A percentile compares a stretch with the other conserved stretches of the same genome.
Conservation (phyloP, 2,329 filamentous ascomycete species). For the Bipolaris cookei region DNA sequence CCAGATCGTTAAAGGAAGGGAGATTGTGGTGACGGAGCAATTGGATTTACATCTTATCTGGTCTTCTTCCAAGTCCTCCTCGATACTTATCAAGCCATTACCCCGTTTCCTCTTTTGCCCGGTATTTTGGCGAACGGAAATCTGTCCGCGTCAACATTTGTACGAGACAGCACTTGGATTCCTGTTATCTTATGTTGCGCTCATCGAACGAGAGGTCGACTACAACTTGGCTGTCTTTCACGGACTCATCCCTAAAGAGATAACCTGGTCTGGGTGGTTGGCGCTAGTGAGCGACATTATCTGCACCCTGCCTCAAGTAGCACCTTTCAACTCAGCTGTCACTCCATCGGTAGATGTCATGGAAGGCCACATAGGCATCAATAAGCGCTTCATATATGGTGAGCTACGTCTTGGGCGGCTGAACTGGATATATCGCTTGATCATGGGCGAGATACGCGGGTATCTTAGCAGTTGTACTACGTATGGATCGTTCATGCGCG, state of each 20-base stretch:
- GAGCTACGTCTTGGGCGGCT: conserved; percentile 35
- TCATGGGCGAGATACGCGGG: conserved; percentile 20
- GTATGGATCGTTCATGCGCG: conserved; percentile 31
- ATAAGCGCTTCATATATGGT: conserved; percentile 35
- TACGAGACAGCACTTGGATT: conserved; percentile 31
- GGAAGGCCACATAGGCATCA: conserved; percentile 17
- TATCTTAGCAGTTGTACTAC: conserved; percentile 32
- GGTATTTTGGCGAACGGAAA: conserved; percentile 25
- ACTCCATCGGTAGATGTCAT: neutral
- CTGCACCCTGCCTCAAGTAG: neutral
- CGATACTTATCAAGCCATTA: conserved; percentile 32
- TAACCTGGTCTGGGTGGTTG: conserved; percentile 30
- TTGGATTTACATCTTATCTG: conserved; percentile 33
- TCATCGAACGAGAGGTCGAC: conserved; percentile 32
- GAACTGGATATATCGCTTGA: conserved; percentile 34
- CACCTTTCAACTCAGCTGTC: neutral
- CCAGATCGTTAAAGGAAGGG: conserved; percentile 28
- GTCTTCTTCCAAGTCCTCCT: conserved; percentile 15
- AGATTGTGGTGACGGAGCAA: conserved; percentile 30
- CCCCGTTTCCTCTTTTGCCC: conserved; percentile 27
- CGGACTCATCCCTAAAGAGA: conserved; percentile 26
- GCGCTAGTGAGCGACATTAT: conserved; percentile 20
- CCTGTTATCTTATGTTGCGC: conserved; percentile 26
- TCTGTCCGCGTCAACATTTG: conserved; percentile 23
- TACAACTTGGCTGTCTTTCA: conserved; percentile 21